These are phyloP conservation scores for Oryza nivara DNA, from an alignment of 176 grass and related monocot genomes.

Conservation along the genomic window DNA sequence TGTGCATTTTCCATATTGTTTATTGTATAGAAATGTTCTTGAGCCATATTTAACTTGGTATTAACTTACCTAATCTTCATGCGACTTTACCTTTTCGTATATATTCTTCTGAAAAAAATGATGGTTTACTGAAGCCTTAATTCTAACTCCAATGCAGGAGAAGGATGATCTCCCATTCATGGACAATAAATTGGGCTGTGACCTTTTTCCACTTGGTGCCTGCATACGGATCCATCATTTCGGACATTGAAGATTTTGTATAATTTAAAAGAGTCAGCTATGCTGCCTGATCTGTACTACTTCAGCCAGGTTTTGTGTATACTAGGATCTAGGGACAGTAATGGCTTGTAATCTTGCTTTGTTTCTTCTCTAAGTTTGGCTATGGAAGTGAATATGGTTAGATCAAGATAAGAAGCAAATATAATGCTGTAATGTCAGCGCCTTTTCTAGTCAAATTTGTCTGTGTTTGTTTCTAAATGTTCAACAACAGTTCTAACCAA, in stretches of 20 bases:
- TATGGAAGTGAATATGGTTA: slow-evolving; percentile 34
- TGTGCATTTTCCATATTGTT: neutral
- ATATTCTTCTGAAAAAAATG: neutral
- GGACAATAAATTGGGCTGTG: slow-evolving; percentile 68
- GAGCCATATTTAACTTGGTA: neutral
- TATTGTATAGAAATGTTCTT: neutral
- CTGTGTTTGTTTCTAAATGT: neutral
- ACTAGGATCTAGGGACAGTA: slow-evolving; percentile 35
- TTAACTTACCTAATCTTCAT: neutral
- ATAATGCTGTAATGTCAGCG: slow-evolving; percentile 13
- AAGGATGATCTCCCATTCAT: slow-evolving; percentile 65
- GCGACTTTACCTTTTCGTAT: neutral
- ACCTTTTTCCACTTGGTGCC: slow-evolving; percentile 83
- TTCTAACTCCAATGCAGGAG: slow-evolving; percentile 57
- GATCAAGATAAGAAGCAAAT: slow-evolving; percentile 27
- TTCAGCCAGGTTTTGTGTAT: slow-evolving; percentile 26
- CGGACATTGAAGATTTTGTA: neutral
- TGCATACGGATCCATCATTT: slow-evolving; percentile 55
- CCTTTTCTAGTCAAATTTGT: neutral
- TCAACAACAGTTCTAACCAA: neutral
- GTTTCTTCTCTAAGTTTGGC: slow-evolving; percentile 11
- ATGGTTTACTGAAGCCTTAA: neutral
- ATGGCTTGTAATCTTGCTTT: slow-evolving; percentile 39
- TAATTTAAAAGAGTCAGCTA: neutral
- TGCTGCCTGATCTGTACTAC: slow-evolving; percentile 19